Evolutionary conservation across 2,329 filamentous ascomycete species (phyloP).

Genomic region (Diatrype stigma): DNA sequence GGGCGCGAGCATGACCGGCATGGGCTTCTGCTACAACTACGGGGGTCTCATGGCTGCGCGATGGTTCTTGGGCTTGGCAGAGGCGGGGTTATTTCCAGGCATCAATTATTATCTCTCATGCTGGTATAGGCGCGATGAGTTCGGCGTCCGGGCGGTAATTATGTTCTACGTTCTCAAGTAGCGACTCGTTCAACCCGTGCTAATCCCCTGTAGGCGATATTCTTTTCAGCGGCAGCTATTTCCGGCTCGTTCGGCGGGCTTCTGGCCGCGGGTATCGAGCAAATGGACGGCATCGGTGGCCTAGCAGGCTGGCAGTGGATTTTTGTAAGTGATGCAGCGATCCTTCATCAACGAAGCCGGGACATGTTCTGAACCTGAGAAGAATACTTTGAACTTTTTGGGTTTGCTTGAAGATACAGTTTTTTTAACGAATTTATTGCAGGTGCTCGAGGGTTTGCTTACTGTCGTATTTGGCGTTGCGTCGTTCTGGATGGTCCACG

Average conservation of each 20-base stretch:
- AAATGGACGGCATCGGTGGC: conserved; percentile 61
- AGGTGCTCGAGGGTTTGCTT: conserved; percentile 62
- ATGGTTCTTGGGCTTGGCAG: conserved; percentile 68
- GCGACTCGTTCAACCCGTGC: not conserved
- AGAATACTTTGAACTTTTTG: too few species aligned
- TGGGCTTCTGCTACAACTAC: conserved; percentile 63
- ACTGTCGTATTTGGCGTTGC: conserved; percentile 64
- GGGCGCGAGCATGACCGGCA: conserved; percentile 66
- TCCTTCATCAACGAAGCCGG: too few species aligned
- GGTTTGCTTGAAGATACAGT: too few species aligned
- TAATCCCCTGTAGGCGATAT: conserved; percentile 50
- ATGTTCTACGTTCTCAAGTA: too few species aligned
- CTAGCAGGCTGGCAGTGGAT: conserved; percentile 60
- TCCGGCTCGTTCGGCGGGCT: conserved; percentile 75
- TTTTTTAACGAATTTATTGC: too few species aligned
- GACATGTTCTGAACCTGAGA: too few species aligned
- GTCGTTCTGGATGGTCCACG: conserved; percentile 76
- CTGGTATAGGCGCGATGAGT: conserved; percentile 80
- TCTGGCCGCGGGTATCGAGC: conserved; percentile 65
- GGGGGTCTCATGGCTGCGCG: conserved; percentile 62
- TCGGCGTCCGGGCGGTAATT: conserved; percentile 63
- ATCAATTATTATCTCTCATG: conserved; percentile 78
- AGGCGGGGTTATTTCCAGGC: conserved; percentile 72
- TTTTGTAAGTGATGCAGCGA: conserved; percentile 30
- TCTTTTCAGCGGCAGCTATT: conserved; percentile 78